A percentile compares a stretch with the other conserved stretches of the same genome.
Evolutionary conservation across 148 eudicot species (phyloP).

Genomic region (Chenopodium berlandieri): DNA sequence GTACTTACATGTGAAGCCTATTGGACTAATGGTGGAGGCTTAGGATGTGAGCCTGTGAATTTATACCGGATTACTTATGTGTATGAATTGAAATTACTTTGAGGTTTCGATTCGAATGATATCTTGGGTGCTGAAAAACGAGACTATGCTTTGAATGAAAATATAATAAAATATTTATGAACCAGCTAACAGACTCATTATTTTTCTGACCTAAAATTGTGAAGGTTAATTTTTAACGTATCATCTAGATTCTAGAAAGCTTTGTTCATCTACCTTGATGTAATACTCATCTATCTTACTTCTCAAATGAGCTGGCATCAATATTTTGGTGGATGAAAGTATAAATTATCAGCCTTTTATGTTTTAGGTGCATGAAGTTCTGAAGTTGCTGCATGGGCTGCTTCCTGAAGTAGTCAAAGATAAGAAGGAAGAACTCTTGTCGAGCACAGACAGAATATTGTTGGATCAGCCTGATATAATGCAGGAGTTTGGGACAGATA

Average conservation of each 20-base stretch:
- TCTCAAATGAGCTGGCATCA: neutral
- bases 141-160: too few species aligned
- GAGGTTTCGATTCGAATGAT: too few species aligned
- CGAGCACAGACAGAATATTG: constrained; percentile 55
- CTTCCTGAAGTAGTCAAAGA: constrained; percentile 59
- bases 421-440: constrained; percentile 32
- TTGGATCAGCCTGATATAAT: constrained; percentile 53
- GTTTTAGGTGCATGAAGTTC: constrained; percentile 64
- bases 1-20: too few species aligned
- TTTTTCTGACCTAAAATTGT: neutral
- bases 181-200: too few species aligned
- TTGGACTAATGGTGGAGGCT: neutral
- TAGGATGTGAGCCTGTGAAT: neutral
- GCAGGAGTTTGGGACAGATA: constrained; percentile 67
- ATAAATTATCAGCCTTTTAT: constrained; percentile 2
- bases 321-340: neutral
- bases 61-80: neutral
- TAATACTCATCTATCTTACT: neutral
- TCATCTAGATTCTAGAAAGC: neutral
- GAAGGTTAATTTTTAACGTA: neutral
- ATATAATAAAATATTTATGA: too few species aligned
- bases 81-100: neutral
- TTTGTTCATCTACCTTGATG: neutral
- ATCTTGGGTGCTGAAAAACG: too few species aligned
- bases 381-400: constrained; percentile 76